Evolutionary conservation across 139 green algal species (phyloP).

Genomic region (Chara braunii): DNA sequence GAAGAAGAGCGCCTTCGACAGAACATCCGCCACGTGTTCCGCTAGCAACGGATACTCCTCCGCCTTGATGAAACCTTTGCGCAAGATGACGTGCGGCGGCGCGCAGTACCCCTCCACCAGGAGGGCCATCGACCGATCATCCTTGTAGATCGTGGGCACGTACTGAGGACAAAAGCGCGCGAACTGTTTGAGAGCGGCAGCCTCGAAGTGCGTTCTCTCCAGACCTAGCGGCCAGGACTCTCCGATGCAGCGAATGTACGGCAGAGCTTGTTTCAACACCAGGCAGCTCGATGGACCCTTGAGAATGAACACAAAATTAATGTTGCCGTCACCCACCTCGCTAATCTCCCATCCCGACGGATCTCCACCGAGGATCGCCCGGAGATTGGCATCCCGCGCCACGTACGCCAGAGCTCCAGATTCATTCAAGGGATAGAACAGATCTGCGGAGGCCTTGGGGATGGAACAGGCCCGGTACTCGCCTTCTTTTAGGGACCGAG

Average conservation of each 20-base stretch:
- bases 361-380: constrained; percentile 10
- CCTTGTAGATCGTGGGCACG: constrained; percentile 52
- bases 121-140: constrained; percentile 19
- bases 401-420: no score
- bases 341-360: constrained; percentile 38
- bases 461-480: no score
- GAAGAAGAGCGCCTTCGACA: constrained; percentile 67
- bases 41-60: constrained; percentile 63
- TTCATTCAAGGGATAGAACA: no score
- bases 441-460: no score
- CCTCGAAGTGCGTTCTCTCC: constrained; percentile 50
- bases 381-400: no score
- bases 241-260: constrained; percentile 83
- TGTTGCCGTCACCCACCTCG: constrained; percentile 95
- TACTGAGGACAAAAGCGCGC: constrained; percentile 58
- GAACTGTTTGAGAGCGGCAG: constrained; percentile 29
- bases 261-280: constrained; percentile 56
- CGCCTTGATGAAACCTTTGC: constrained; percentile 55
- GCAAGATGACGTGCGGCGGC: constrained; percentile 76
- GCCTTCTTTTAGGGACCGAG: no score
- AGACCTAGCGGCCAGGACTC: constrained; percentile 84
- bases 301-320: constrained; percentile 98
- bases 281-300: constrained; percentile 50
- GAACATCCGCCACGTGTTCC: constrained; percentile 57
- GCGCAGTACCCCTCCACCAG: constrained; percentile 67